phyloP scores from a whole-genome alignment of 108 stramenopile genomes.

The Nitzschia sp. region DNA sequence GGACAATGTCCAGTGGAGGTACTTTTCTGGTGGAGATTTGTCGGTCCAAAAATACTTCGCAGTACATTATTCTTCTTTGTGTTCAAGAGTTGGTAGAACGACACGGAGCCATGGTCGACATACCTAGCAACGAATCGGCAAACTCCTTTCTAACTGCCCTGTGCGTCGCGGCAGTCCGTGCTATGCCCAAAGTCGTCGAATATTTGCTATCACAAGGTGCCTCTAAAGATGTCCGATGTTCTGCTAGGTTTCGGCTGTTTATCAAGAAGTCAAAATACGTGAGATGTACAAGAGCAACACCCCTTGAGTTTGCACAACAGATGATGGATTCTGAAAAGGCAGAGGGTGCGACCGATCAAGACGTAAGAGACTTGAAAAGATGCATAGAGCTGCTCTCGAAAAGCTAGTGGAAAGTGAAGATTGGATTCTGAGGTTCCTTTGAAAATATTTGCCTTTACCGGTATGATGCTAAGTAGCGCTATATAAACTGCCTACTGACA shows the following conservation, averaged over 20 bases:
- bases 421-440: too few species aligned
- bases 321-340: constrained; percentile 52
- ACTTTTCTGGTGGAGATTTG: constrained; percentile 81
- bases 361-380: constrained; percentile 50
- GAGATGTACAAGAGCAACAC: constrained; percentile 49
- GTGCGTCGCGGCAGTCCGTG: constrained; percentile 77
- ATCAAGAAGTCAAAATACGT: constrained; percentile 48
- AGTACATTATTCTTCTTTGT: constrained; percentile 63
- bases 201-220: constrained; percentile 54
- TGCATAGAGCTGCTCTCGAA: constrained; percentile 31
- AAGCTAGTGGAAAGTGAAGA: too few species aligned
- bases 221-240: constrained; percentile 12
- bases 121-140: constrained; percentile 54
- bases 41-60: constrained; percentile 60
- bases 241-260: constrained; percentile 37
- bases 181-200: constrained; percentile 74
- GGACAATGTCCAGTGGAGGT: constrained; percentile 63
- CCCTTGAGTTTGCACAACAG: constrained; percentile 57
- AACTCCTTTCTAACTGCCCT: constrained; percentile 58
- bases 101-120: constrained; percentile 61
- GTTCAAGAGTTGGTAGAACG: constrained; percentile 68
- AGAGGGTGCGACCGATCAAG: constrained; percentile 43
- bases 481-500: too few species aligned
- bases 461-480: too few species aligned
- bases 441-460: too few species aligned